A percentile compares a stretch with the other conserved stretches of the same genome.
Evolutionary conservation across 129 eudicot genomes (phyloP).

Genomic region (Pittosporum tobira): DNA sequence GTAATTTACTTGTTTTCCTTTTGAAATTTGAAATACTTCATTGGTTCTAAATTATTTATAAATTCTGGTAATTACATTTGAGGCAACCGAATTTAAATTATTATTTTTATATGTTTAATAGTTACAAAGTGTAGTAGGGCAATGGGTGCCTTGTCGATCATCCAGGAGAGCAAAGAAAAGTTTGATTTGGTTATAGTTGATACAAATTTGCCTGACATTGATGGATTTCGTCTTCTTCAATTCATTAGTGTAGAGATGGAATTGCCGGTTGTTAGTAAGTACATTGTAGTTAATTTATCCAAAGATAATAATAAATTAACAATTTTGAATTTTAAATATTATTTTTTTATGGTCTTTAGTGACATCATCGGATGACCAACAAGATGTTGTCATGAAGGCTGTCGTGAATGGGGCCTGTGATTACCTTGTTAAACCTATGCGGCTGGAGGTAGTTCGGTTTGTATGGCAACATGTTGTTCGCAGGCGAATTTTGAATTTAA

Average conservation of each 20-base stretch:
- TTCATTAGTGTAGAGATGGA: slow-evolving; percentile 1
- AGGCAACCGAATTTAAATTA: neutral
- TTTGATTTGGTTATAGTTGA: slow-evolving; percentile 13
- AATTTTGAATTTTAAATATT: no score
- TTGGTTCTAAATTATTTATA: no score
- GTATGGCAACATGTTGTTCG: slow-evolving; percentile 25
- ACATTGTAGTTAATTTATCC: neutral
- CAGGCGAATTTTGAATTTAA: neutral
- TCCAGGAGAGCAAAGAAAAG: neutral
- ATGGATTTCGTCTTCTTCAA: slow-evolving; percentile 15
- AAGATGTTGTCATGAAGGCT: slow-evolving; percentile 5
- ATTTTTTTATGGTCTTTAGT: neutral
- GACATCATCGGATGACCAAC: neutral
- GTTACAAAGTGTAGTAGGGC: neutral
- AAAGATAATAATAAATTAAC: neutral
- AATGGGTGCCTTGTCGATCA: neutral
- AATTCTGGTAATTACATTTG: no score
- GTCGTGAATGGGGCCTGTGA: slow-evolving; percentile 14
- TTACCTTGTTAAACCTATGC: slow-evolving; percentile 13
- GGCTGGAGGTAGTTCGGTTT: neutral
- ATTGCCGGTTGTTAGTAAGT: slow-evolving; percentile 16
- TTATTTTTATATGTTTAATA: neutral
- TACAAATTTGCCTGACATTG: slow-evolving; percentile 6
- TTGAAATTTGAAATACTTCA: no score
- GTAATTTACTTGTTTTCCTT: no score